These are phyloP conservation scores for Verticillium albo-atrum DNA, from an alignment of 2,329 filamentous ascomycete genomes.

Conservation along the genomic window DNA sequence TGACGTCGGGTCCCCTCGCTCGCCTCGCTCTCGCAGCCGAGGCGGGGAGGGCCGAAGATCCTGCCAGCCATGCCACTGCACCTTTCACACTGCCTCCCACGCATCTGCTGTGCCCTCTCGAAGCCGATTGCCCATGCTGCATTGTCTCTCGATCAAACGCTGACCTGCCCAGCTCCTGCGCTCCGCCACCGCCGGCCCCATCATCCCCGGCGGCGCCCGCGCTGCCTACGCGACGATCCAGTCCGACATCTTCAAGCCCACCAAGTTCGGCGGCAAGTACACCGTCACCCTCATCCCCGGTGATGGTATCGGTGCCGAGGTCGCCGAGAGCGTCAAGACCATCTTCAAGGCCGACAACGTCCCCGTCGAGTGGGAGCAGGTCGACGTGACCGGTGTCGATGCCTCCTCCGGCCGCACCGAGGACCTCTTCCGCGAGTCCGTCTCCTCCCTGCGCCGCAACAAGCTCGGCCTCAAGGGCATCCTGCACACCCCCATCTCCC, in stretches of 20 bases:
- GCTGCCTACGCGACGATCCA: slow-evolving; percentile 71
- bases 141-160: slow-evolving; percentile 16
- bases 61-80: not conserved
- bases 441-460: slow-evolving; percentile 94
- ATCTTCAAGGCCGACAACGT: slow-evolving; percentile 99
- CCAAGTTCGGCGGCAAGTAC: slow-evolving; percentile 99
- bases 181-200: slow-evolving; percentile 37
- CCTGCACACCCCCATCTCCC: slow-evolving; percentile 92
- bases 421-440: slow-evolving; percentile 91
- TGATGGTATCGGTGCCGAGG: slow-evolving; percentile 97
- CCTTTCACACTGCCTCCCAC: no score
- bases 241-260: slow-evolving; percentile 97
- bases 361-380: slow-evolving; percentile 97
- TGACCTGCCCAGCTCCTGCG: slow-evolving; percentile 42
- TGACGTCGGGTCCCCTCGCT: not conserved
- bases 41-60: not conserved
- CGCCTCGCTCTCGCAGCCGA: slow-evolving; percentile 1
- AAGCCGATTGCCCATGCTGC: no score
- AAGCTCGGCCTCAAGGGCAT: slow-evolving; percentile 99
- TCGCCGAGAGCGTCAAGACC: slow-evolving; percentile 96
- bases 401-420: slow-evolving; percentile 83
- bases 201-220: slow-evolving; percentile 36
- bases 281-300: slow-evolving; percentile 97
- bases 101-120: no score
- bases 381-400: slow-evolving; percentile 90